Base-by-base conservation (phyloP, 2,329 filamentous ascomycete genomes). In the Trichoderma atroviride region DNA sequence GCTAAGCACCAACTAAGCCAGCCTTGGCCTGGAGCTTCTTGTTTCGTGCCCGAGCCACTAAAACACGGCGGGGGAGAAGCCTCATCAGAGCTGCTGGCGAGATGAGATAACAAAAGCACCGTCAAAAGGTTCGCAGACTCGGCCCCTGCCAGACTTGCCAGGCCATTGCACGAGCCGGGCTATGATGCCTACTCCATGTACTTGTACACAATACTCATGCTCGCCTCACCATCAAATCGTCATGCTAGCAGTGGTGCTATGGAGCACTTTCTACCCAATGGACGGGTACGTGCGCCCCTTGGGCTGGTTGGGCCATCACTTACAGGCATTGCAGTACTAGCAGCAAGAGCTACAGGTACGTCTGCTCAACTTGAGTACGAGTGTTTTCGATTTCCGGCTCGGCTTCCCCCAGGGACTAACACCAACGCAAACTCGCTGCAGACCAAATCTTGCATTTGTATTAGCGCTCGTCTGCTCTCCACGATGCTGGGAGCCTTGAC, bases 31-130 rank as follows among this genome's bases (percentile, higher is more conserved):
- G 40, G 43, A 50, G 59, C 29, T 50, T 37, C 50, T 66, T 47
- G 53, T 50, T 19, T 35, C 14, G 52, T 56, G 59, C 35, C 50
- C 31, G 35, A 56, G 50, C 61, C 61, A 31, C 61, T 56, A 64
- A 43, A 64, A 43, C 50, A 40, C 33, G 19, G 37, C 37, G 37
- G 47, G 43, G 60, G 22, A 27, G n/a, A 63, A 53, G 43, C n/a
- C 47, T 24, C 47, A 29, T 13, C 33, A 55, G 47, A 55, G n/a
- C 31, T 19, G 27, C 24, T 50, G n/a, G 61, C 33, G 55, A 35
- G 61, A 56, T 56, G 40, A 43, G 16, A 43, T n/a, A 9, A 4
- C 40, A 43, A 43, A 43, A 43, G 40, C 40, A 24, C 33, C 35
- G 33, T 37, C 24, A 19, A 33, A 33, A 64, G 6, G 9, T 50